Evolutionary conservation across 345 rosid species (phyloP).

Genomic region (Bruguiera gymnorhiza): DNA sequence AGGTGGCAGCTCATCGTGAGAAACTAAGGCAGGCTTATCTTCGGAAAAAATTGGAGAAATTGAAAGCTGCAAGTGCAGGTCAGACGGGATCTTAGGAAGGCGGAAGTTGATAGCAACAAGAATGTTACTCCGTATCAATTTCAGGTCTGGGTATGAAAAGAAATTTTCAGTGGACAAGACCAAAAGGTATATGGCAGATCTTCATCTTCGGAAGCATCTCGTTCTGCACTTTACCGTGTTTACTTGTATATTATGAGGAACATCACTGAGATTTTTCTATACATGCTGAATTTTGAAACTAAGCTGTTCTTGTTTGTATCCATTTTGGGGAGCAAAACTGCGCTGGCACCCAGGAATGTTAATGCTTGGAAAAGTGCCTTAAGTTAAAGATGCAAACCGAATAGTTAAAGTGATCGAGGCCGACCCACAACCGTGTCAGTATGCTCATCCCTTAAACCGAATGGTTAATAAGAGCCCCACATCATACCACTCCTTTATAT

Average conservation of each 20-base stretch:
- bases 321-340: too few species aligned
- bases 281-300: too few species aligned
- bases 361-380: too few species aligned
- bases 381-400: too few species aligned
- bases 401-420: too few species aligned
- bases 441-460: too few species aligned
- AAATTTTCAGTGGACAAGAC: background rate
- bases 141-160: background rate
- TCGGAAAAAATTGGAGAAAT: conserved; percentile 73
- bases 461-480: too few species aligned
- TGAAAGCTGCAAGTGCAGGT: conserved; percentile 45
- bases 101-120: background rate
- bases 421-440: too few species aligned
- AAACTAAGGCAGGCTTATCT: conserved; percentile 83
- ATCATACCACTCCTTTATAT: too few species aligned
- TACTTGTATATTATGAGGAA: background rate
- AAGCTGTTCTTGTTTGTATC: too few species aligned
- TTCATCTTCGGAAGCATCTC: background rate
- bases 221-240: background rate
- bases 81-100: conserved; percentile 4
- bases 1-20: conserved; percentile 69
- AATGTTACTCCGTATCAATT: background rate
- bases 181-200: background rate
- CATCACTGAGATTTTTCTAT: background rate
- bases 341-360: too few species aligned